Percentiles rank a stretch among this genome's conserved stretches.
Conservation (phyloP, 768 basidiomycete genomes). For the Boletus huronensis region DNA sequence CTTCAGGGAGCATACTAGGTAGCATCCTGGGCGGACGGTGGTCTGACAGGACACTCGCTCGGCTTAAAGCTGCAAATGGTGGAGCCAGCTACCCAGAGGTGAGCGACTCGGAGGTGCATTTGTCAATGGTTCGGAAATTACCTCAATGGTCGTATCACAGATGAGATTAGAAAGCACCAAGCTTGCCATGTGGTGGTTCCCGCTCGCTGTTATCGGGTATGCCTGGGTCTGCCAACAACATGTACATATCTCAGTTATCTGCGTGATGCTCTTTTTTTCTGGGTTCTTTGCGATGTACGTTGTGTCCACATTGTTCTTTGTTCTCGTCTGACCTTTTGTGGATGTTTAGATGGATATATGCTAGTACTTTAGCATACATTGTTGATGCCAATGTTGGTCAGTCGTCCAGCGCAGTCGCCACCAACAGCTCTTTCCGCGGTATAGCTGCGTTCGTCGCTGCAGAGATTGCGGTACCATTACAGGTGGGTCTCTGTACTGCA, state of each 20-base stretch:
- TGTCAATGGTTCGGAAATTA: not conserved
- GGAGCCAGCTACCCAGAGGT: constrained; percentile 65
- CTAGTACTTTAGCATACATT: constrained; percentile 77
- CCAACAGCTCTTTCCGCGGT: constrained; percentile 76
- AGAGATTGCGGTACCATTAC: constrained; percentile 75
- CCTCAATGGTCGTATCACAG: constrained; percentile 31
- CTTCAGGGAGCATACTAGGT: constrained; percentile 46
- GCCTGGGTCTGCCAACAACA: constrained; percentile 73
- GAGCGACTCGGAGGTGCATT: constrained; percentile 7
- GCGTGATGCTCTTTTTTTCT: constrained; percentile 67
- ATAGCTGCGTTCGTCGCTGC: constrained; percentile 61
- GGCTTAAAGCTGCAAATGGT: constrained; percentile 46
- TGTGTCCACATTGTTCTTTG: not conserved
- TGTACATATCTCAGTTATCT: constrained; percentile 64
- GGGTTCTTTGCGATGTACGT: constrained; percentile 76
- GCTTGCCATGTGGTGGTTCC: constrained; percentile 47
- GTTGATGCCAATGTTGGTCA: constrained; percentile 85
- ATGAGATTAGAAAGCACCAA: constrained; percentile 73
- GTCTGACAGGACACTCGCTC: constrained; percentile 48
- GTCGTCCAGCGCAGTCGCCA: constrained; percentile 72
- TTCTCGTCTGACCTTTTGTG: not conserved
- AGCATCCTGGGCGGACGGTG: constrained; percentile 61
- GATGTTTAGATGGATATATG: constrained; percentile 52
- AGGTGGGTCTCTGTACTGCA: constrained; percentile 27
- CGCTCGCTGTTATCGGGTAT: constrained; percentile 62